Base-by-base conservation (phyloP, 139 green algal species). In the Chlamydomonas incerta region DNA sequence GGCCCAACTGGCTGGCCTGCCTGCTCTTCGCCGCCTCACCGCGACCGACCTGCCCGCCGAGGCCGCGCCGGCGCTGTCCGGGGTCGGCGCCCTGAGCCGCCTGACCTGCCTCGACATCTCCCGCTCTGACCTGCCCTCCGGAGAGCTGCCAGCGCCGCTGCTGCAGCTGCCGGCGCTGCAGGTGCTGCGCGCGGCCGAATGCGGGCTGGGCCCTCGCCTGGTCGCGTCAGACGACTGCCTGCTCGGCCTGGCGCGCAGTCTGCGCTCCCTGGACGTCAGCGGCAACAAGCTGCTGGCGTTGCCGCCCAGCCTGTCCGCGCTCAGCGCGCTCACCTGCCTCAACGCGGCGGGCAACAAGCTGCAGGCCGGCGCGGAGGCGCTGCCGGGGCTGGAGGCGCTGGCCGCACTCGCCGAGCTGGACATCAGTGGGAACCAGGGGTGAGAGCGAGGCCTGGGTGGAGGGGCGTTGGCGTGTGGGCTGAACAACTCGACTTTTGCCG, bases 301-400 rank as follows among this genome's bases (percentile, higher is more conserved):
- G 37, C 93, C 93, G 23, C 83, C 52, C 10, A n/a, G 29, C 4
- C 60, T 96, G 23, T 86, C 87, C 28, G 28, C n/a, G 20, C 87
- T 94, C 0, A 74, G 33, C 5, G 23, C 52, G n/a, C 88, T 95
- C 47, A 79, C 66, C 10, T 68, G 35, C 18, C 88, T 96, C 0
- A 93, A 96, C 73, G 68, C 91, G 15, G 93, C 91, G 89, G 55
- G 34, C 68, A 91, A 91, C 62, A 80, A 82, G 76, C 37, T 91
- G 41, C 60, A 50, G 41, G 41, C 41, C 6, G 37, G 34, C 50
- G 67, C 20, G 9, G 29, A 81, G 31, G 33, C 57, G 21, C 74
- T 75, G 63, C 55, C 67, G 20, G 65, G 72, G 21, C 57, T 81
- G 34, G 37, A 68, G 71, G 65, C 46, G n/a, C 52, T 37, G 18